These are phyloP conservation scores for Rosa multiflora DNA, from an alignment of 306 rosid species.

Conservation along the genomic window DNA sequence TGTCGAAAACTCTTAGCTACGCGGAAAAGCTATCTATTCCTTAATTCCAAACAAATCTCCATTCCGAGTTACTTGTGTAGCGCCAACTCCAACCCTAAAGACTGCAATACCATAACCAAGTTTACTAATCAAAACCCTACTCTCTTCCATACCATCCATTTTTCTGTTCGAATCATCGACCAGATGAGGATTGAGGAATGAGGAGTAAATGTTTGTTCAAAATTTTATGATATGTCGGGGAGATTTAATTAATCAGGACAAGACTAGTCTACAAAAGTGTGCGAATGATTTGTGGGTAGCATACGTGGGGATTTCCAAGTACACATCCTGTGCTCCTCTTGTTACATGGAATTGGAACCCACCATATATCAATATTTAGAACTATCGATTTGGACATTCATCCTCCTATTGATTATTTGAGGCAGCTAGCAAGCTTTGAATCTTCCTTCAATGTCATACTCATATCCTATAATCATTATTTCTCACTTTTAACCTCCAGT, in stretches of 20 bases:
- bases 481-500: not conserved
- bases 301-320: conserved; percentile 2
- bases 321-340: not conserved
- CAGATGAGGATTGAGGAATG: not conserved
- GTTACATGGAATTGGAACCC: conserved; percentile 3
- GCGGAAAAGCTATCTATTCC: too few relatives aligned
- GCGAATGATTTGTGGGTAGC: not conserved
- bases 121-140: not conserved
- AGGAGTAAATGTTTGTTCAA: not conserved
- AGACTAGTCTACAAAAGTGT: not conserved
- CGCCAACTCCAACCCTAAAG: not conserved
- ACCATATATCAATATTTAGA: not conserved
- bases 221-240: not conserved
- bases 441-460: not conserved
- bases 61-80: too few relatives aligned
- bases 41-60: too few relatives aligned
- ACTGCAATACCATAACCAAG: not conserved
- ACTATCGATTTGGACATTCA: conserved; percentile 3
- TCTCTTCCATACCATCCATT: not conserved
- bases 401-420: not conserved
- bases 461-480: not conserved
- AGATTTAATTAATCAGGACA: not conserved
- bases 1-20: too few relatives aligned
- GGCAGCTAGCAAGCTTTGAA: conserved; percentile 4
- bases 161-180: not conserved